A percentile compares a stretch with the other conserved stretches of the same genome.
Evolutionary conservation across 225 moss, liverwort and hornwort genomes (phyloP).

Genomic region (Sphagnum contortum): DNA sequence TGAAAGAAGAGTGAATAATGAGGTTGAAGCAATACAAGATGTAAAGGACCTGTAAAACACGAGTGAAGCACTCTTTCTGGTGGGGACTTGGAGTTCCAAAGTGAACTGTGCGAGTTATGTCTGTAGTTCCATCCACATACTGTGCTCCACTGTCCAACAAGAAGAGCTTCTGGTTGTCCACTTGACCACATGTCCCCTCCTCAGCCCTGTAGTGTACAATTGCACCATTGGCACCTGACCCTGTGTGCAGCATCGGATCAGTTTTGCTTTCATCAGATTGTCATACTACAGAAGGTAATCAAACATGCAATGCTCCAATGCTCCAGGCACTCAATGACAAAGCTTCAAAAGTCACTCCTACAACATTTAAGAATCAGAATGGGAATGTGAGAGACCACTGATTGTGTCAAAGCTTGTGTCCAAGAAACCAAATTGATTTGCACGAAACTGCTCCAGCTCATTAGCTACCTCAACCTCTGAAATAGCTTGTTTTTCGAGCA

Average conservation of each 20-base stretch:
- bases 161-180: slow-evolving; percentile 60
- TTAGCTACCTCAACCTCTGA: slow-evolving; percentile 94
- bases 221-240: slow-evolving; percentile 94
- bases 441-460: slow-evolving; percentile 72
- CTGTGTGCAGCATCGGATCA: slow-evolving; percentile 14
- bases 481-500: slow-evolving; percentile 42
- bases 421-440: slow-evolving; percentile 85
- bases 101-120: slow-evolving; percentile 96
- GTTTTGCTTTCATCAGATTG: too few species aligned
- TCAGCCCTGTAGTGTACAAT: slow-evolving; percentile 96
- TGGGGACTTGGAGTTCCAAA: slow-evolving; percentile 73
- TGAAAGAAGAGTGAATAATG: too few species aligned
- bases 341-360: too few species aligned
- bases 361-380: too few species aligned
- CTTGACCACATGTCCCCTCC: slow-evolving; percentile 66
- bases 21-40: too few species aligned
- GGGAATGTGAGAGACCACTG: slow-evolving; percentile 36
- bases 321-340: too few species aligned
- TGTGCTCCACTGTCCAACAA: slow-evolving; percentile 95
- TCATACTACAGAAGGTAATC: too few species aligned
- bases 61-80: slow-evolving; percentile 86
- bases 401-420: slow-evolving; percentile 98
- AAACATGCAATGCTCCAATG: too few species aligned
- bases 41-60: slow-evolving; percentile 71
- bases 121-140: slow-evolving; percentile 95